These are phyloP conservation scores for Ceratobasidium sp. DNA, from an alignment of 1,284 basidiomycete species.

Conservation along the genomic window DNA sequence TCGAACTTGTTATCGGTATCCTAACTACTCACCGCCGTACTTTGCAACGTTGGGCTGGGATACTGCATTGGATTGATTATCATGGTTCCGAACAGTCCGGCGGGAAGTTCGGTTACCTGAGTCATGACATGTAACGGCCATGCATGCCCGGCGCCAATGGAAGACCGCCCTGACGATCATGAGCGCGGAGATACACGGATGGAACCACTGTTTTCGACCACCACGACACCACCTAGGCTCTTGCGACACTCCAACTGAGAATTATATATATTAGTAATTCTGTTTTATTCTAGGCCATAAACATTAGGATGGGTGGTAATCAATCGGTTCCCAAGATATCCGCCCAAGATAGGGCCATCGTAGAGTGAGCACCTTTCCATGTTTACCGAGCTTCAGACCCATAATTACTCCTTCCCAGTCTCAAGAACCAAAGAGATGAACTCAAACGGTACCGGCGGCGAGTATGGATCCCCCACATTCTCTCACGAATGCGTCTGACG, in stretches of 20 bases:
- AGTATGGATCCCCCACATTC: constrained; percentile 56
- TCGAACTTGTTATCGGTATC: no score
- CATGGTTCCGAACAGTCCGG: background rate
- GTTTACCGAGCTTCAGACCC: background rate
- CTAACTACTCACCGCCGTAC: background rate
- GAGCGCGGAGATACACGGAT: no score
- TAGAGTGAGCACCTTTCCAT: constrained; percentile 71
- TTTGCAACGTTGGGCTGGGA: background rate
- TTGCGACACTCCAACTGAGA: background rate
- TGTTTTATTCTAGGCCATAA: background rate
- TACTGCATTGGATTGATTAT: background rate
- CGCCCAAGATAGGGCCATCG: constrained; percentile 88
- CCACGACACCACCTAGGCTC: no score
- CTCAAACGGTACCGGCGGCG: constrained; percentile 94
- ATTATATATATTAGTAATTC: background rate
- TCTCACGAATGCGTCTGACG: constrained; percentile 4
- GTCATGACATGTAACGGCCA: no score
- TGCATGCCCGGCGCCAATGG: no score
- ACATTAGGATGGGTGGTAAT: constrained; percentile 47
- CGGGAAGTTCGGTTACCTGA: no score
- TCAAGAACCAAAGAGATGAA: constrained; percentile 96
- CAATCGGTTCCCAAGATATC: constrained; percentile 91
- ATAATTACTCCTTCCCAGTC: constrained; percentile 53
- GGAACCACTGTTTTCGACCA: no score
- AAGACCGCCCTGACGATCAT: no score